Base-by-base conservation (phyloP, 345 rosid genomes). In the Ceriops zippeliana region DNA sequence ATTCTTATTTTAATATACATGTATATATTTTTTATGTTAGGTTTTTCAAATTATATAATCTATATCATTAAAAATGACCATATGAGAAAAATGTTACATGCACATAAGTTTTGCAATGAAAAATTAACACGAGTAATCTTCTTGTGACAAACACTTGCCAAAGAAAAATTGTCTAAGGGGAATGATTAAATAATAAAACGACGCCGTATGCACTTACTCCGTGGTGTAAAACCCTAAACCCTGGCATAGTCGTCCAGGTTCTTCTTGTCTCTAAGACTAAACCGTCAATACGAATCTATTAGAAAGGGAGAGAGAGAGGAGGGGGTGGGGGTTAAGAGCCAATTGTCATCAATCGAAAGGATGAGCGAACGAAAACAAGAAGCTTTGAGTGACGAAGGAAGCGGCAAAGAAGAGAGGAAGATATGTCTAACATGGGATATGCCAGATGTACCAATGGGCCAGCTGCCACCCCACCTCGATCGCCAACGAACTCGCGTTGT, bases 381-480 rank as follows among this genome's bases (percentile, higher is more conserved):
- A 22, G 4, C 26, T 27, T 17, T 62, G 58, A 68, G 60, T 26
- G 63, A 58, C 26, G 31, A 49, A 5, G 66, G 66, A n/a, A 58
- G 32, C 1, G 30, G 61, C 54, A 57, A 53, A 9, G 24, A 66
- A 56, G 28, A 54, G 20, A 69, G 63, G 38, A 75, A 42, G 69
- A 73, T 67, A 21, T 84, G 76, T 73, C 78, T 79, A 32, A 75
- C 80, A 22, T 66, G 73, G 79, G 83, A 89, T 76, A 75, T 87
- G 71, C 90, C 91, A 5, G 98, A 92, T 66, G 83, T 90, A 30
- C 90, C 92, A 26, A 73, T 63, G 81, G 77, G 77, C 15, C 81
- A 84, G 67, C 84, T 93, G n/a, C 96, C 97, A 7, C 86, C 93
- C 0, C 92, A 89, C 73, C 83, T 93, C 7, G 75, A 87, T 69